These are phyloP conservation scores for Austropuccinia psidii DNA, from an alignment of 1,284 basidiomycete species.

Conservation along the genomic window DNA sequence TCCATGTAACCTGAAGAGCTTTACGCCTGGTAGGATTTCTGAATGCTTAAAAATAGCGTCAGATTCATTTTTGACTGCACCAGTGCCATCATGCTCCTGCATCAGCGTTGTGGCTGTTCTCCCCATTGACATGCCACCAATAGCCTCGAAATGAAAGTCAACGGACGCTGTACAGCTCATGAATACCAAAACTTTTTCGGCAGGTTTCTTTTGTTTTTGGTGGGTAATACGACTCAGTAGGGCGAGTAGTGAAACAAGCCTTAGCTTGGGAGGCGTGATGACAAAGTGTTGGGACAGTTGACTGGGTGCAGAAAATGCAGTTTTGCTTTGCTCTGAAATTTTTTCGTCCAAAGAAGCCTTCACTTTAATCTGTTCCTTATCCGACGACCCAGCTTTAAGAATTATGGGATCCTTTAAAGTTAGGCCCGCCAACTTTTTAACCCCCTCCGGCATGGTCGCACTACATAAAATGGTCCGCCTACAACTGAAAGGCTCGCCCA, in stretches of 20 bases:
- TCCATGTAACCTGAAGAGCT: slow-evolving; percentile 88
- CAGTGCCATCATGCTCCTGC: slow-evolving; percentile 39
- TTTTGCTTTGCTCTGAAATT: slow-evolving; percentile 39
- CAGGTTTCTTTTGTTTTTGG: slow-evolving; percentile 48
- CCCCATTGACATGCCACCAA: slow-evolving; percentile 70
- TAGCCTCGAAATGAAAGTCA: slow-evolving; percentile 89
- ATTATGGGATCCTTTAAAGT: slow-evolving; percentile 57
- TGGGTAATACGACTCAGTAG: slow-evolving; percentile 56
- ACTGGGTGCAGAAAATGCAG: slow-evolving; percentile 83
- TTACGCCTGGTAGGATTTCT: slow-evolving; percentile 68
- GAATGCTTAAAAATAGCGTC: slow-evolving; percentile 59
- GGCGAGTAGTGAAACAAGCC: slow-evolving; percentile 81
- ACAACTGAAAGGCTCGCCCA: slow-evolving; percentile 38
- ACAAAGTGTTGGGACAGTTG: slow-evolving; percentile 92
- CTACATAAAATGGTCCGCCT: slow-evolving; percentile 81
- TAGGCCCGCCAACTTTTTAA: slow-evolving; percentile 82
- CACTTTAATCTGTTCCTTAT: not conserved
- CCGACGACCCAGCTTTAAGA: slow-evolving; percentile 46
- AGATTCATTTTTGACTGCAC: slow-evolving; percentile 40
- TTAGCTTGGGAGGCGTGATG: slow-evolving; percentile 82
- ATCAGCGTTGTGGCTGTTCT: not conserved
- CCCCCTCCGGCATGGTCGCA: slow-evolving; percentile 89
- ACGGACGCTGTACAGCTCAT: slow-evolving; percentile 94
- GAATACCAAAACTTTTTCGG: slow-evolving; percentile 75
- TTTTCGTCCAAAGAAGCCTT: slow-evolving; percentile 18